Evolutionary conservation across 257 asterid genomes (phyloP).

Genomic region (Orobanche coerulescens): DNA sequence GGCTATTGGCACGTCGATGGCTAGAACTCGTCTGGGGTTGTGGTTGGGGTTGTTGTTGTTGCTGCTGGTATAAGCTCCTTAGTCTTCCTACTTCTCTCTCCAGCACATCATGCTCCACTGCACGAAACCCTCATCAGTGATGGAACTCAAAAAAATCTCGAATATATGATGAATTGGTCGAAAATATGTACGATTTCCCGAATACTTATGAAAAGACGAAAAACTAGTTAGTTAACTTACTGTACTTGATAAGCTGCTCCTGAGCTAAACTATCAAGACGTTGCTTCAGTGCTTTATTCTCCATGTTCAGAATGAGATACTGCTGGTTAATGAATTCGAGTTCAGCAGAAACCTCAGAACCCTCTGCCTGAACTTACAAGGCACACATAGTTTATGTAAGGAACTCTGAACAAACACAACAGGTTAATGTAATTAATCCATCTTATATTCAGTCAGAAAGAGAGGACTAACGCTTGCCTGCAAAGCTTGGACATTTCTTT

Average conservation of each 20-base stretch:
- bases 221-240: too few relatives aligned
- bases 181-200: background rate
- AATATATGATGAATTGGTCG: background rate
- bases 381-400: slow-evolving; percentile 19
- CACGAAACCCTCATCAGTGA: slow-evolving; percentile 19
- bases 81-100: slow-evolving; percentile 83
- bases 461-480: slow-evolving; percentile 55
- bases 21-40: slow-evolving; percentile 37
- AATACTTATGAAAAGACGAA: too few relatives aligned
- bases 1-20: slow-evolving; percentile 62
- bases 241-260: slow-evolving; percentile 78
- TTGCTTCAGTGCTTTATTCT: slow-evolving; percentile 87
- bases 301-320: slow-evolving; percentile 82
- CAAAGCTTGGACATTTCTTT: slow-evolving; percentile 81
- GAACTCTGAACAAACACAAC: slow-evolving; percentile 11
- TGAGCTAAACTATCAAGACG: slow-evolving; percentile 76
- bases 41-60: slow-evolving; percentile 28
- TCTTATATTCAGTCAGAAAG: slow-evolving; percentile 11
- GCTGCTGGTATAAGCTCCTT: slow-evolving; percentile 54
- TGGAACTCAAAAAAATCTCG: background rate
- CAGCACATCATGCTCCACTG: slow-evolving; percentile 93
- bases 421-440: slow-evolving; percentile 7
- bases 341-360: slow-evolving; percentile 83
- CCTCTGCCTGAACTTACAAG: slow-evolving; percentile 59
- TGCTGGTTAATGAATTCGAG: slow-evolving; percentile 87